Evolutionary conservation across 2,329 filamentous ascomycete species (phyloP).

Genomic region (Cryphonectria radicalis): DNA sequence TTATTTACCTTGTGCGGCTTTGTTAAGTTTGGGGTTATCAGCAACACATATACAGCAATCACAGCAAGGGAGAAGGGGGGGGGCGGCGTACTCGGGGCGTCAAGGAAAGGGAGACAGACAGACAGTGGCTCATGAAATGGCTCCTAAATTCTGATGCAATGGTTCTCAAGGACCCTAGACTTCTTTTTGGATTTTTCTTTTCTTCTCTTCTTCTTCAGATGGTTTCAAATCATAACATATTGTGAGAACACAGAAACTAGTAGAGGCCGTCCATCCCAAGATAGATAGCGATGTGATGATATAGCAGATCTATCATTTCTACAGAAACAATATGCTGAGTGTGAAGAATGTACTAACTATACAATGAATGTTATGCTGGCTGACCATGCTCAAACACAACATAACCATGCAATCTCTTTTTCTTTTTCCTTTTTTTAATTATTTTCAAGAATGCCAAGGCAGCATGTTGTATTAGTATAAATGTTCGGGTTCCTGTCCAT

Average conservation of each 20-base stretch:
- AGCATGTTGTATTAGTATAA: neutral
- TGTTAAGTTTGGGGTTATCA: neutral
- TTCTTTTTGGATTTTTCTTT: neutral
- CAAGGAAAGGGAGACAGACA: neutral
- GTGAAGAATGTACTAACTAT: no score
- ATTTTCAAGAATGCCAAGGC: neutral
- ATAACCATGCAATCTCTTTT: neutral
- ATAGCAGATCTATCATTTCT: no score
- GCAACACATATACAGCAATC: neutral
- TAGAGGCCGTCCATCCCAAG: no score
- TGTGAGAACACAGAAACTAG: no score
- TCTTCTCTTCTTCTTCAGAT: neutral
- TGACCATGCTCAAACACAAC: neutral
- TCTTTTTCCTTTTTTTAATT: no score
- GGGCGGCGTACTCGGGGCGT: constrained; percentile 12
- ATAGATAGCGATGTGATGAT: no score
- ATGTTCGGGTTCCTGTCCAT: neutral
- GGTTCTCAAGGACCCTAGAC: neutral
- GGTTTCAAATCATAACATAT: neutral
- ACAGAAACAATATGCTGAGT: no score
- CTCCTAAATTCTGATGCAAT: neutral
- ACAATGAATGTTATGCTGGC: neutral
- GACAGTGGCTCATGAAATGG: constrained; percentile 4
- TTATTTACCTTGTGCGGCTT: neutral
- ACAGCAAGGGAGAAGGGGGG: neutral